These are phyloP conservation scores for Alternaria triticimaculans DNA, from an alignment of 2,329 filamentous ascomycete species.

Conservation along the genomic window DNA sequence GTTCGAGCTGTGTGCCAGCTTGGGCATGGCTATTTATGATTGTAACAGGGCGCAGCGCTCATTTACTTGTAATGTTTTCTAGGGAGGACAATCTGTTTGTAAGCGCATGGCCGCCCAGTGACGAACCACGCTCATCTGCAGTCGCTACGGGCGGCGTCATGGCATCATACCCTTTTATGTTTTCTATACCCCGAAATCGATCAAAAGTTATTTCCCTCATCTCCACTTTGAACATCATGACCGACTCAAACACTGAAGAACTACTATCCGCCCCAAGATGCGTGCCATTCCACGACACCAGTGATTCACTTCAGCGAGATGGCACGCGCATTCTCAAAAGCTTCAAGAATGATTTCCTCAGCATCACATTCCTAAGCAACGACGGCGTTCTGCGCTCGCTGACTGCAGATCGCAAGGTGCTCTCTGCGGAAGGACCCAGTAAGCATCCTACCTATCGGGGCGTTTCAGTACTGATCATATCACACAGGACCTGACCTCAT, in stretches of 20 bases:
- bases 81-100: background rate
- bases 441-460: background rate
- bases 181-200: background rate
- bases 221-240: background rate
- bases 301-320: slow-evolving; percentile 11
- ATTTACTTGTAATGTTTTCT: slow-evolving; percentile 9
- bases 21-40: background rate
- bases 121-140: background rate
- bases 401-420: slow-evolving; percentile 10
- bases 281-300: background rate
- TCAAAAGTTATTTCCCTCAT: background rate
- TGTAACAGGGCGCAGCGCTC: background rate
- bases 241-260: background rate
- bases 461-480: background rate
- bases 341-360: slow-evolving; percentile 10
- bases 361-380: slow-evolving; percentile 4
- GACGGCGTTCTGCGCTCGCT: slow-evolving; percentile 14
- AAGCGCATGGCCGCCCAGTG: background rate
- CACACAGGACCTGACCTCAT: slow-evolving; percentile 1
- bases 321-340: background rate
- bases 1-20: background rate
- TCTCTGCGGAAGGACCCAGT: slow-evolving; percentile 7
- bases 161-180: background rate
- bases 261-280: background rate
- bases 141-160: background rate